A percentile compares a stretch with the other conserved stretches of the same genome.
These are phyloP conservation scores for Fusarium xylarioides DNA, from an alignment of 2,329 filamentous ascomycete species.

Conservation along the genomic window DNA sequence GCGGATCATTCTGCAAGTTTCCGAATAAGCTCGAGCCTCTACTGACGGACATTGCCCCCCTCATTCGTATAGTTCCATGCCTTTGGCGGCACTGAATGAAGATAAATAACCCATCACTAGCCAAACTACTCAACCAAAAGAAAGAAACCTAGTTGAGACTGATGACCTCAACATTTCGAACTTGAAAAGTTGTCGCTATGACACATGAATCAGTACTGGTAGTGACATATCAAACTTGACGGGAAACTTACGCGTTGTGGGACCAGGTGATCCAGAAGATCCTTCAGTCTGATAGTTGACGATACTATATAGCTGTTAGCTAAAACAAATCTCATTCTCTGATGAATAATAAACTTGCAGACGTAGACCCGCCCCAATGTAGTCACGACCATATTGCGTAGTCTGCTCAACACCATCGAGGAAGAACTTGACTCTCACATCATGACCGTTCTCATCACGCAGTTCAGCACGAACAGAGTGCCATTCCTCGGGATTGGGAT, in stretches of 20 bases:
- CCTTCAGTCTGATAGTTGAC: constrained; percentile 33
- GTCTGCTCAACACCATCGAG: constrained; percentile 26
- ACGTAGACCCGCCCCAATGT: constrained; percentile 23
- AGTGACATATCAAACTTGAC: no score
- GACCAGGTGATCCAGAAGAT: constrained; percentile 27
- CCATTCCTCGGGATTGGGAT: constrained; percentile 21
- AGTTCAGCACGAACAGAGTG: constrained; percentile 31
- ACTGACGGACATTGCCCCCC: neutral
- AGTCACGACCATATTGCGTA: constrained; percentile 27
- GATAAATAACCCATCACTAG: neutral
- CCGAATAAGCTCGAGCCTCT: neutral
- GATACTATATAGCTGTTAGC: constrained; percentile 1
- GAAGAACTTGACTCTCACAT: constrained; percentile 35
- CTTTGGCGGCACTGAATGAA: neutral
- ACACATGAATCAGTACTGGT: neutral
- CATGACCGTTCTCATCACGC: constrained; percentile 27
- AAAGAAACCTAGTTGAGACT: constrained; percentile 18
- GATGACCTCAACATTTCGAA: constrained; percentile 26
- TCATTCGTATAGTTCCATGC: neutral
- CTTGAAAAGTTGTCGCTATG: constrained; percentile 19
- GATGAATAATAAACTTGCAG: constrained; percentile 2
- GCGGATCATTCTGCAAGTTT: constrained; percentile 5
- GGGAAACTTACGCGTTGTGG: constrained; percentile 2
- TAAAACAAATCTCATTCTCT: no score
- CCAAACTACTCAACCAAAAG: neutral